These are phyloP conservation scores for Boletus edulis DNA, from an alignment of 768 basidiomycete species.

Conservation along the genomic window DNA sequence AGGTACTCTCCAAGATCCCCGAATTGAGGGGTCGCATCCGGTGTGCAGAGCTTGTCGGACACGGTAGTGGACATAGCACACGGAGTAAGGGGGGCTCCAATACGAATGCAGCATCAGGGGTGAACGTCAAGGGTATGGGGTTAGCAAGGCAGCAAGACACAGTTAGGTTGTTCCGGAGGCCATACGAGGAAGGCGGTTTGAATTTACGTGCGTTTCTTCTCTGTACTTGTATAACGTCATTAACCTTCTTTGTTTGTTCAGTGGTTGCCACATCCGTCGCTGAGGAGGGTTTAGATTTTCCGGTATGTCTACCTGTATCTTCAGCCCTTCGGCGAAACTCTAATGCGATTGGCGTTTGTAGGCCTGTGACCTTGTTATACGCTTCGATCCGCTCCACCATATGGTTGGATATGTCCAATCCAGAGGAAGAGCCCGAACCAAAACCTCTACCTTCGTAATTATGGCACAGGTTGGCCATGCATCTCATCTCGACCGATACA, in stretches of 20 bases:
- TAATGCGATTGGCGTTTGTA: constrained; percentile 27
- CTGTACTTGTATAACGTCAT: background rate
- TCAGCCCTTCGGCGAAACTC: background rate
- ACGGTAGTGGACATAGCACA: constrained; percentile 43
- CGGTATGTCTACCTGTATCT: constrained; percentile 40
- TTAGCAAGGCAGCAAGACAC: constrained; percentile 54
- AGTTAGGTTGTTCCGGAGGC: constrained; percentile 60
- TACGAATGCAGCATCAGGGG: constrained; percentile 21
- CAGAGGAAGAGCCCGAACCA: constrained; percentile 79
- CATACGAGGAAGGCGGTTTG: constrained; percentile 61
- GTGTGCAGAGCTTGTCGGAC: constrained; percentile 69
- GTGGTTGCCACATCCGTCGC: constrained; percentile 86
- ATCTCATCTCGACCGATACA: constrained; percentile 56
- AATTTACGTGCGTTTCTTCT: constrained; percentile 58
- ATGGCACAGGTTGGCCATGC: constrained; percentile 69
- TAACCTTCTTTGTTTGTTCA: constrained; percentile 20
- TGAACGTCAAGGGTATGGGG: constrained; percentile 50
- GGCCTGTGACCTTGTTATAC: constrained; percentile 84
- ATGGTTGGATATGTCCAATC: constrained; percentile 90
- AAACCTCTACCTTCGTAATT: constrained; percentile 73
- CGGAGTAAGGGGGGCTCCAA: constrained; percentile 18
- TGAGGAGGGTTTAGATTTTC: constrained; percentile 91
- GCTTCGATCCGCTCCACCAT: constrained; percentile 79
- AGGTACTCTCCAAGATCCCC: constrained; percentile 58
- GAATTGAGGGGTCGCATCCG: constrained; percentile 55